Evolutionary conservation across 768 basidiomycete species (phyloP), one percentile per base, ranked within the genome.

Genomic region (Lactarius trivialis): DNA sequence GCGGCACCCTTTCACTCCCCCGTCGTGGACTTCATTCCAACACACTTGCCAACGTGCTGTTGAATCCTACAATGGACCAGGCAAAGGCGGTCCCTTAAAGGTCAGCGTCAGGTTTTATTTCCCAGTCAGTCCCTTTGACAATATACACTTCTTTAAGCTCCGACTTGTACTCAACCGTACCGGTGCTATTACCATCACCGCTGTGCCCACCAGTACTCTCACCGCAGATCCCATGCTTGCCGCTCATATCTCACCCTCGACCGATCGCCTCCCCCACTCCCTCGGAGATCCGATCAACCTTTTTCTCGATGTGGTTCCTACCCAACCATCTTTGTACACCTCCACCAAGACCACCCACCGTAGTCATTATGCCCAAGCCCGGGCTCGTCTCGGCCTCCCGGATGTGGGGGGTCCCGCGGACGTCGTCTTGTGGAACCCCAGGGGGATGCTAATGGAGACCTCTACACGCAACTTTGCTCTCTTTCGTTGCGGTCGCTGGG

Each of bases 401-500:
- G 68, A n/a, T 2, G 19, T 15, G 24, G 34, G 54, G 9, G 61
- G 51, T 34, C 30, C 55, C 24, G 70, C 71, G 17, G 91, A 93
- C 67, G 84, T 91, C 2, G 71, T 93, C 30, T 71, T 93, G 57
- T 84, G 82, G 75, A 86, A 85, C 67, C 41, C 76, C 0, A 69
- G 75, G 2, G 73, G 74, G 2, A 68, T 75, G 19, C 70, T 89
- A 58, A 88, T 79, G 50, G 90, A 93, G 70, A 77, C 86, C 1
- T 82, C 85, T 33, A 82, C 88, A 51, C 85, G 79, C 71, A 93
- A 91, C 66, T 73, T 91, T 56, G 87, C 89, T 1, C 81, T 91
- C 63, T 81, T 78, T 65, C 83, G 86, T 14, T 69, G 69, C 3
- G 70, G 71, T 2, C 68, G 60, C 11, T 93, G 91, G 91, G 65